Conservation (phyloP, 2,329 filamentous ascomycete genomes). For the Cercospora sp. region DNA sequence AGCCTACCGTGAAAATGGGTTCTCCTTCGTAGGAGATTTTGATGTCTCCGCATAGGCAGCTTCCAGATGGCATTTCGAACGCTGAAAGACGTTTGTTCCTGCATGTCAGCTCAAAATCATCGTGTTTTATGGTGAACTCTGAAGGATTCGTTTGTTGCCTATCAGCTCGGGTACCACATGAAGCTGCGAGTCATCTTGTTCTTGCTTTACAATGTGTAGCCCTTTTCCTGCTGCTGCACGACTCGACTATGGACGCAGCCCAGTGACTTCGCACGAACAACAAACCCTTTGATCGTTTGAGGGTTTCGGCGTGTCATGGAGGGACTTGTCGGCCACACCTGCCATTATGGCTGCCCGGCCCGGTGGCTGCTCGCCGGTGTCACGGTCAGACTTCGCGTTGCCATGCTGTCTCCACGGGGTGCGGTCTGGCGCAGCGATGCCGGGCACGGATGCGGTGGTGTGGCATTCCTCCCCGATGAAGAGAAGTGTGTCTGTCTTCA, state of each 20-base stretch:
- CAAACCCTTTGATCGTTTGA: neutral
- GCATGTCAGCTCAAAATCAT: neutral
- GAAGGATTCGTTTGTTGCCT: neutral
- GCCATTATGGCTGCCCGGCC: slow-evolving; percentile 1
- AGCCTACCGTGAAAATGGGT: neutral
- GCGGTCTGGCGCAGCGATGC: neutral
- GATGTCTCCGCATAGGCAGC: neutral
- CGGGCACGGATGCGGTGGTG: neutral
- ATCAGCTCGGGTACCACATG: neutral
- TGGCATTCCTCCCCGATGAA: neutral
- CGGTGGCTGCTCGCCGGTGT: neutral
- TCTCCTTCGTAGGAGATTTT: neutral
- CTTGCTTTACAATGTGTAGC: neutral
- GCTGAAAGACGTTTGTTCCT: neutral
- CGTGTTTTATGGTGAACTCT: neutral
- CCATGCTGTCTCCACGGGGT: neutral
- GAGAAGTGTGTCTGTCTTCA: neutral
- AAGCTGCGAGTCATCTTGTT: neutral
- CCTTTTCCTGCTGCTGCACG: neutral
- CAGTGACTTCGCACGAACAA: no score
- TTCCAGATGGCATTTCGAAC: neutral
- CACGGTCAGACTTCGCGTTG: slow-evolving; percentile 7
- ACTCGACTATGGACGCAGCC: neutral
- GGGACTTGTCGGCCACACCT: neutral
- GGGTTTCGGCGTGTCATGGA: neutral